Base-by-base conservation (phyloP, 1,284 basidiomycete species). In the Meira miltonrushii region DNA sequence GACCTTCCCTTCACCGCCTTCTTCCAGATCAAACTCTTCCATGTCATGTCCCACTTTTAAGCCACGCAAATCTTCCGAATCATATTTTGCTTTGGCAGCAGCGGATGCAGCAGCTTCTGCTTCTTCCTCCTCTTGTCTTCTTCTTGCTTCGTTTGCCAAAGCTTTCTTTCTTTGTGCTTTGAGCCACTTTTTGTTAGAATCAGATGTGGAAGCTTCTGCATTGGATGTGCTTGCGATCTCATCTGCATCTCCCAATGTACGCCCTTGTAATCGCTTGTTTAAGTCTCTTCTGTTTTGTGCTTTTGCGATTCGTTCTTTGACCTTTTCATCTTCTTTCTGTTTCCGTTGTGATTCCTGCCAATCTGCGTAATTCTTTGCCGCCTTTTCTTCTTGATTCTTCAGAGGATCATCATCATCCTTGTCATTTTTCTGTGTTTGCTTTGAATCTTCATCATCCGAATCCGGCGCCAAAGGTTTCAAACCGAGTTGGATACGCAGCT, bases 1-100 rank as follows among this genome's bases (percentile, higher is more conserved):
- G 81, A 98, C 90, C 63, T 87, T 86, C 68, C 91, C 92, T 79
- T 95, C 89, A 15, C 55, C 44, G 67, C 95, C 94, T 78, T 92
- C 91, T 61, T 87, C 88, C 79, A 96, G 84, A 62, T 85, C 88
- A 13, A 78, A 66, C 19, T 74, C 74, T 61, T 94, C 89, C 60
- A 94, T 86, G 82, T 91, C 90, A 81, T 99, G 95, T 79, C 85
- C 88, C 75, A 99, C 95, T 83, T 94, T 95, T 62, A 99, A 81
- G 46, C 95, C 95, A 59, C 83, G 85, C 62, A 98, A 85, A 80
- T 97, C 94, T 37, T 77, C 74, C 46, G 77, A 75, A 33, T 67
- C 72, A 57, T 79, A 80, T 56, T 63, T 63, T 89, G 89, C 51
- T 33, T 8, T 33, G 5, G 50, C 50, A 86, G 85, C 74, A 92